These are phyloP conservation scores for Hyphopichia burtonii DNA, from an alignment of 1,139 yeast genomes.

Conservation along the genomic window DNA sequence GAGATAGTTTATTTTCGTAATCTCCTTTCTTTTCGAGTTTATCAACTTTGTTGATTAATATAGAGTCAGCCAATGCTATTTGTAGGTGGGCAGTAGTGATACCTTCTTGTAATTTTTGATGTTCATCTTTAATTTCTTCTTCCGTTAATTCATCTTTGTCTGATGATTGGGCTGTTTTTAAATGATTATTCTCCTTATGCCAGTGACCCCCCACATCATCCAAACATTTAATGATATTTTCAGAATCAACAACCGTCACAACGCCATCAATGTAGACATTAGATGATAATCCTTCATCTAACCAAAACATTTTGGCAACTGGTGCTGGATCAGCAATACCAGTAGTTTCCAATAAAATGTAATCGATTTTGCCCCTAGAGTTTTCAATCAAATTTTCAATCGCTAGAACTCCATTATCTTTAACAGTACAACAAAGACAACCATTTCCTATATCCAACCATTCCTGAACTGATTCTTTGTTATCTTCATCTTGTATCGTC, in stretches of 20 bases:
- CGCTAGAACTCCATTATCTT: conserved; percentile 91
- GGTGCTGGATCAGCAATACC: conserved; percentile 99
- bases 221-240: conserved; percentile 63
- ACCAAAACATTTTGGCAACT: conserved; percentile 95
- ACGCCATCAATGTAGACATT: conserved; percentile 90
- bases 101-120: conserved; percentile 37
- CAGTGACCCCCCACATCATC: conserved; percentile 66
- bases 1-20: conserved; percentile 15
- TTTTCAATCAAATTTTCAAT: conserved; percentile 82
- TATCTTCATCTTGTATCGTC: conserved; percentile 63
- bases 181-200: conserved; percentile 44
- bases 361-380: conserved; percentile 75
- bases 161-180: conserved; percentile 19
- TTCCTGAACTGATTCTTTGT: conserved; percentile 66
- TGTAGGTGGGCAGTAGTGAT: conserved; percentile 86
- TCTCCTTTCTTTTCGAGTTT: conserved; percentile 21
- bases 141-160: conserved; percentile 22
- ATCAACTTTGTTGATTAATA: conserved; percentile 78
- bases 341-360: conserved; percentile 87
- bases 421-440: conserved; percentile 93
- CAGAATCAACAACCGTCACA: conserved; percentile 84
- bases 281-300: conserved; percentile 83
- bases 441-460: conserved; percentile 98
- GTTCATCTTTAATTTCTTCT: conserved; percentile 37
- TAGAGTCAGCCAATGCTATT: conserved; percentile 83